Evolutionary conservation across 2,329 filamentous ascomycete genomes (phyloP).

Genomic region (Diplodia corticola): DNA sequence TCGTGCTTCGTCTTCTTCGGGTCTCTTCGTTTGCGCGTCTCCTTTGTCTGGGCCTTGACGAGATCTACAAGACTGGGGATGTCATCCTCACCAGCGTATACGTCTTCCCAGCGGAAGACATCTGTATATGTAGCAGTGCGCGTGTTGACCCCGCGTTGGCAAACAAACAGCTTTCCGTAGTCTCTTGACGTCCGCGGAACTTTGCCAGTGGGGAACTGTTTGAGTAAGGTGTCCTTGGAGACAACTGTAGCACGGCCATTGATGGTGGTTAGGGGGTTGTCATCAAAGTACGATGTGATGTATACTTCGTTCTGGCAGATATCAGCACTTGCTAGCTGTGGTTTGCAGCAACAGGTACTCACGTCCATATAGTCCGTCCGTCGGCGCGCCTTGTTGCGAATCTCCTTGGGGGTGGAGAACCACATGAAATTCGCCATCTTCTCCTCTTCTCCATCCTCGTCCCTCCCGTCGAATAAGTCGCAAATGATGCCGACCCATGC

Average conservation of each 20-base stretch:
- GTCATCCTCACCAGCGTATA: conserved; percentile 69
- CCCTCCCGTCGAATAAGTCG: conserved; percentile 73
- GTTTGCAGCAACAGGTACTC: conserved; percentile 28
- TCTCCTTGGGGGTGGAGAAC: conserved; percentile 91
- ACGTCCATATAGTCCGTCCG: conserved; percentile 74
- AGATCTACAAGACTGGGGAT: conserved; percentile 66
- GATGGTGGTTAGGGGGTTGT: conserved; percentile 84
- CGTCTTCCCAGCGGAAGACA: conserved; percentile 87
- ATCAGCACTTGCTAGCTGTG: conserved; percentile 25
- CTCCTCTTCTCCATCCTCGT: conserved; percentile 57
- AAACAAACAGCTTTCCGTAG: conserved; percentile 84
- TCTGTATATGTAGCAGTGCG: conserved; percentile 88
- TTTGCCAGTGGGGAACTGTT: conserved; percentile 71
- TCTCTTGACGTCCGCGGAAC: conserved; percentile 72
- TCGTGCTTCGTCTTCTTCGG: conserved; percentile 39
- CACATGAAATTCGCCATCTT: conserved; percentile 91
- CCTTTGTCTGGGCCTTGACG: conserved; percentile 71
- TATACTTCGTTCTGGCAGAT: conserved; percentile 84
- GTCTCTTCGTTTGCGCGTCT: conserved; percentile 57
- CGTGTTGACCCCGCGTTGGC: conserved; percentile 84
- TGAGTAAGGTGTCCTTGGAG: conserved; percentile 68
- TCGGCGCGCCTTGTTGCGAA: conserved; percentile 80
- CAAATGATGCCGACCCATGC: conserved; percentile 91
- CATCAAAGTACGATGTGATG: conserved; percentile 81
- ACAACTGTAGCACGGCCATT: conserved; percentile 83